Evolutionary conservation across 1,284 basidiomycete species (phyloP), one percentile per base, ranked within the genome.

Genomic region (Fistulinella cinereoalba): DNA sequence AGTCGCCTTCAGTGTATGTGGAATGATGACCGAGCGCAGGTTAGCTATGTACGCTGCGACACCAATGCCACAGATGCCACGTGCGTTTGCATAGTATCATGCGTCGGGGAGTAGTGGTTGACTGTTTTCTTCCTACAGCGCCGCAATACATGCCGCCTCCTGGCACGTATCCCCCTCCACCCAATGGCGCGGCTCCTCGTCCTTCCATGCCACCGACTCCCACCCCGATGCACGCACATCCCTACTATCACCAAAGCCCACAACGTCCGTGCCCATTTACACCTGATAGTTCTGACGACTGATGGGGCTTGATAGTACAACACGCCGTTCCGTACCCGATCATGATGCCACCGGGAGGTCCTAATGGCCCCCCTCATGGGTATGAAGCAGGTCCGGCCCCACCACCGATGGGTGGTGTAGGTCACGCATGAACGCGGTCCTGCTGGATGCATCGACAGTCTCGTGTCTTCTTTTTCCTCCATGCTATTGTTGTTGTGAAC

Each of bases 141-240:
- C 80, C 81, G 19, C 78, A 80, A 43, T 88, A 87, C 62, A 87
- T 88, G 81, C 79, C 68, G 36, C 81, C 80, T 3, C 83, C 83
- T 44, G 83, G 79, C 44, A 71, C 80, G 41, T 86, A 85, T n/a
- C n/a, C n/a, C 58, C 83, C 84, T 24, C 80, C 81, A 38, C 85
- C 86, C 21, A 88, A 86, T 57, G 83, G 83, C 39, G 78, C 76
- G 37, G 85, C 77, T 22, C 84, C 81, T 25, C 77, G 88, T 56
- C 85, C 85, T 24, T 88, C 88, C 21, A 88, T 90, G 84, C 88
- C 88, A 18, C 86, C 88, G 10, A 89, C 88, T 11, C 88, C 88
- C 4, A 88, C 90, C 52, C 88, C 87, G 6, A 75, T 83, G 28
- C 88, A 89, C 61, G 83, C 88, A 19, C 88, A 91, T 58, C 80